Base-by-base conservation (phyloP, 495 filamentous ascomycete genomes). In the Neurospora africana region DNA sequence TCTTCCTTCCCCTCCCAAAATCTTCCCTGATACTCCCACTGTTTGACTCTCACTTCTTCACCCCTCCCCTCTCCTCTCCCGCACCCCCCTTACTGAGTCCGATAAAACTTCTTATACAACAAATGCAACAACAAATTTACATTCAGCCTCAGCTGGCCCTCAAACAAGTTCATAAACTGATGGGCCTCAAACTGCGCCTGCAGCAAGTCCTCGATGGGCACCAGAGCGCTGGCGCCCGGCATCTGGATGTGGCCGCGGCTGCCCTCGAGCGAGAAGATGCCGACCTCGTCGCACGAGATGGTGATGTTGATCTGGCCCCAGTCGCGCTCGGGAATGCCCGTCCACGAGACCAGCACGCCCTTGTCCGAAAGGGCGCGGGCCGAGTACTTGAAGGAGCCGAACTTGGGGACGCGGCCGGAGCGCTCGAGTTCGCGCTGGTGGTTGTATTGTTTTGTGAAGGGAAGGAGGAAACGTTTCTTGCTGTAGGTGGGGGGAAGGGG, bases 361-460 rank as follows among this genome's bases (percentile, higher is more conserved):
- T 96, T 95, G 77, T 98, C 95, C 4, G 91, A 91, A 37, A 99
- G 87, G 41, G 91, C 92, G 68, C 93, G 89, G 1, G 94, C 95
- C 40, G 90, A 92, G 82, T 98, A 98, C 82, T 98, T 98, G 88
- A 91, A 99, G 11, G 91, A 95, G 67, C 95, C 95, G 78, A 98
- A 98, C 78, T 97, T 97, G 78, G 97, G 96, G 61, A 96, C 91
- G 68, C 95, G 92, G 44, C 95, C 95, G 5, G 90, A 88, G 70
- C 92, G 90, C 77, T 96, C 91, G 15, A 99, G 91, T 81, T 99
- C 95, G 71, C 92, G 89, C 83, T 98, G 94, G 82, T 99, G 95
- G 82, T 96, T 95, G 88, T 97, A 99, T 79, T 99, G 95, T 75
- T 97, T 97, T 39, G 96, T 97, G 81, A 99, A 99, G 30, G 95